These are phyloP conservation scores for Diaporthe destruens DNA, from an alignment of 2,329 filamentous ascomycete species.

Conservation along the genomic window DNA sequence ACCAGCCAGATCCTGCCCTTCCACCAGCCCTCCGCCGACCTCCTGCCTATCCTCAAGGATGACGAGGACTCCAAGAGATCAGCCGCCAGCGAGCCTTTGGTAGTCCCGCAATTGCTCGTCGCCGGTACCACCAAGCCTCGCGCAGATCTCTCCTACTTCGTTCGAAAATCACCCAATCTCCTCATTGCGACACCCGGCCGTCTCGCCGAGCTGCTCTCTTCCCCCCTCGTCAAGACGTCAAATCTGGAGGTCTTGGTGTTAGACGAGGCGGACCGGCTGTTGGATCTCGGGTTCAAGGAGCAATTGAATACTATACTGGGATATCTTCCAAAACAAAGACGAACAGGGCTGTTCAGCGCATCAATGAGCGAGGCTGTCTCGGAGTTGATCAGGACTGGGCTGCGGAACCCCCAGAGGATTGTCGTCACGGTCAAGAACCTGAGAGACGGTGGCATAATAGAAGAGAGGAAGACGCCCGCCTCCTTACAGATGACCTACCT, in stretches of 20 bases:
- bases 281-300: constrained; percentile 94
- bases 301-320: constrained; percentile 88
- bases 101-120: constrained; percentile 89
- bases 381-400: constrained; percentile 90
- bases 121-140: constrained; percentile 83
- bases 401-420: constrained; percentile 95
- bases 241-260: constrained; percentile 93
- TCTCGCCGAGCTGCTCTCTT: constrained; percentile 87
- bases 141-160: constrained; percentile 87
- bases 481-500: constrained; percentile 94
- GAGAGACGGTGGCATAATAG: constrained; percentile 72
- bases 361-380: constrained; percentile 96
- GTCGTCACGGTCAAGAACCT: constrained; percentile 89
- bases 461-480: constrained; percentile 90
- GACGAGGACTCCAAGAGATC: constrained; percentile 68
- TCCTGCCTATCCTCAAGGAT: constrained; percentile 66
- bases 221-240: constrained; percentile 88
- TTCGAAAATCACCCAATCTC: constrained; percentile 87
- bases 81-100: constrained; percentile 59
- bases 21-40: constrained; percentile 81
- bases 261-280: constrained; percentile 91
- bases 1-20: constrained; percentile 79
- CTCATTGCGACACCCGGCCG: constrained; percentile 92
- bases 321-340: constrained; percentile 88
- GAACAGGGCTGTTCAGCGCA: constrained; percentile 94